These are phyloP conservation scores for Chloranthus sessilifolius DNA, from an alignment of 164 flowering plant genomes.

Conservation along the genomic window DNA sequence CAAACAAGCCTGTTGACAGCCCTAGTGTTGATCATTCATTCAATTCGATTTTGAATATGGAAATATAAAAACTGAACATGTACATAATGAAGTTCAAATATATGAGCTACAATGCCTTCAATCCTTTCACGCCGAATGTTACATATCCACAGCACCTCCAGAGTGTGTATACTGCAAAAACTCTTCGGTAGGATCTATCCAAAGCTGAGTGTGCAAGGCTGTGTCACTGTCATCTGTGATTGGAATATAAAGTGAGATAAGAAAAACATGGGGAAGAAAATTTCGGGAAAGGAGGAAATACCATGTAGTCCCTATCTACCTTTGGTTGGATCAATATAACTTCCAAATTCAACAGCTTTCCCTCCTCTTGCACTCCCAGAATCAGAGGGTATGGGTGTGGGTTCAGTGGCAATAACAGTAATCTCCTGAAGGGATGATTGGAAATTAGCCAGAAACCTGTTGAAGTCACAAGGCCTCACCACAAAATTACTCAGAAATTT, in stretches of 20 bases:
- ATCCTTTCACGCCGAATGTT: conserved; percentile 85
- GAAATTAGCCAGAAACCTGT: conserved; percentile 78
- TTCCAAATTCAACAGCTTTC: conserved; percentile 92
- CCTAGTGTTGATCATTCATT: no score
- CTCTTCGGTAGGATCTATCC: conserved; percentile 97
- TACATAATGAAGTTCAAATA: no score
- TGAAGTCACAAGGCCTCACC: conserved; percentile 87
- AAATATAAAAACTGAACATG: no score
- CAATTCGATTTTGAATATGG: no score
- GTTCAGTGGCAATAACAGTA: conserved; percentile 86
- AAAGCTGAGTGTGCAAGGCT: conserved; percentile 84
- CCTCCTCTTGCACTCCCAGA: conserved; percentile 76
- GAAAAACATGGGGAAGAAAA: not conserved
- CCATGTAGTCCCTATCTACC: conserved; percentile 32
- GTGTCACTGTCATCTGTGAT: conserved; percentile 68
- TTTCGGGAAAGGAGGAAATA: not conserved
- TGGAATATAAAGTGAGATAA: conserved; percentile 7
- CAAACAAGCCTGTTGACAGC: no score
- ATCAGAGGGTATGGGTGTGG: conserved; percentile 51
- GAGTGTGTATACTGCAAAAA: conserved; percentile 80
- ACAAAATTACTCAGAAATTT: conserved; percentile 74
- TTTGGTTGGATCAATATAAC: conserved; percentile 91
- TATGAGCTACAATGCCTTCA: conserved; percentile 52
- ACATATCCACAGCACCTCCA: conserved; percentile 89
- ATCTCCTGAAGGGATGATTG: conserved; percentile 97